These are phyloP conservation scores for Candida insectalens DNA, from an alignment of 805 yeast genomes.

Conservation along the genomic window DNA sequence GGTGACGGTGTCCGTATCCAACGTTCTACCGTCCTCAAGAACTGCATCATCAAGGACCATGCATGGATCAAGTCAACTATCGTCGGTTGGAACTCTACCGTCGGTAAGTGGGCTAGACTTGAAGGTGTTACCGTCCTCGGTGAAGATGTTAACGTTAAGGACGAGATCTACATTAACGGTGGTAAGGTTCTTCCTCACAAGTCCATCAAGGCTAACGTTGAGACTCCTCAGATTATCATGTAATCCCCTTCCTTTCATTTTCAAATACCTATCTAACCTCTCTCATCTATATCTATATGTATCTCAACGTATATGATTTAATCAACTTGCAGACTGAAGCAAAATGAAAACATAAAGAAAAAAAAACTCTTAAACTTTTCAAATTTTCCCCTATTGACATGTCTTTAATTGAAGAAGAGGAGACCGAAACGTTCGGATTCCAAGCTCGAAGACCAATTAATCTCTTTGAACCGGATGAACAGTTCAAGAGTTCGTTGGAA, in stretches of 20 bases:
- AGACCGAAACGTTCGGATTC: constrained; percentile 17
- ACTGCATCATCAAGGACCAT: constrained; percentile 91
- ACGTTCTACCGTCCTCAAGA: constrained; percentile 85
- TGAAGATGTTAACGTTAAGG: constrained; percentile 97
- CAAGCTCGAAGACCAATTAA: constrained; percentile 18
- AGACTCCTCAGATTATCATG: constrained; percentile 97
- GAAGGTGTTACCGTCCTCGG: constrained; percentile 97
- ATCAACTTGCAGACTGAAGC: too few relatives aligned
- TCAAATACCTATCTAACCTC: not conserved
- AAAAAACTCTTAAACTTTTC: not conserved
- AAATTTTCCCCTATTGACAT: not conserved
- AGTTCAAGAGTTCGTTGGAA: not conserved
- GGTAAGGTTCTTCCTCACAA: constrained; percentile 99
- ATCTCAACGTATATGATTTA: too few relatives aligned
- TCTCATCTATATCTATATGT: too few relatives aligned
- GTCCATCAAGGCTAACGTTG: constrained; percentile 91
- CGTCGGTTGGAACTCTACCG: constrained; percentile 98
- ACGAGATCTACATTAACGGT: constrained; percentile 97
- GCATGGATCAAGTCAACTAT: constrained; percentile 97
- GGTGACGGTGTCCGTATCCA: constrained; percentile 99
- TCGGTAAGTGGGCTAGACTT: constrained; percentile 98
- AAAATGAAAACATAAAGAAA: not conserved
- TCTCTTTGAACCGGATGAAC: constrained; percentile 9
- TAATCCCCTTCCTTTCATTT: constrained; percentile 25
- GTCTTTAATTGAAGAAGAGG: not conserved